Evolutionary conservation across 495 filamentous ascomycete genomes (phyloP), one percentile per base, ranked within the genome.

Genomic region (Polyplosphaeria fusca): DNA sequence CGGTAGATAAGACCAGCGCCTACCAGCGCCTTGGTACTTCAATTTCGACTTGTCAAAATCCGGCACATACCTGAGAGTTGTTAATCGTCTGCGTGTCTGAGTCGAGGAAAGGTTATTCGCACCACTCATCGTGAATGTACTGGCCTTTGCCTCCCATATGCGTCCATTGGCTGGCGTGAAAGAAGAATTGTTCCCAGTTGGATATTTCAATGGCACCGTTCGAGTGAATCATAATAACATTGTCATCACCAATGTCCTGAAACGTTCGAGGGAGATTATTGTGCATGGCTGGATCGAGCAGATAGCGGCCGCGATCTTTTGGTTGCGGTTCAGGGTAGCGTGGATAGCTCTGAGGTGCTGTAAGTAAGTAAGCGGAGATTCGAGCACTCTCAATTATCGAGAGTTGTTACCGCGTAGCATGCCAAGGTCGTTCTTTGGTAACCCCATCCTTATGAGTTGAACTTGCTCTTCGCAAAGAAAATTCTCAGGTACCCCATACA

Each of bases 261-360:
- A 55, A 50, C 19, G 32, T 38, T 5, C 13, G 22, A 0, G 50
- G 50, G 1, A 61, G 46, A 23, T 24, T 49, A 11, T 38, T 5
- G 25, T 55, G 38, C 2, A 14, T 26, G 16, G 9, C 9, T 5
- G 42, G 50, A 40, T 61, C 35, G 4, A 61, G 52, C 5, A 50
- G 12, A 24, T 55, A 61, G 27, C 24, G 19, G 23, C 45, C 45
- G 0, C 26, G 16, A 19, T 19, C 32, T 5, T 14, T 20, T 26
- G 50, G 38, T 14, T 50, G 46, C 2, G 58, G 58, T 26, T 61
- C 58, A 7, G 50, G 58, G 25, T 61, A 61, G 13, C 32, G 52
- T 2, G 44, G 56, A 41, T 30, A 35, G 9, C n/a, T 7, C 30
- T 7, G 30, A 35, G 30, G 30, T 35, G 7, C 30, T 35, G n/a